These are phyloP conservation scores for Leccinum truebloodii DNA, from an alignment of 768 basidiomycete genomes.

Conservation along the genomic window DNA sequence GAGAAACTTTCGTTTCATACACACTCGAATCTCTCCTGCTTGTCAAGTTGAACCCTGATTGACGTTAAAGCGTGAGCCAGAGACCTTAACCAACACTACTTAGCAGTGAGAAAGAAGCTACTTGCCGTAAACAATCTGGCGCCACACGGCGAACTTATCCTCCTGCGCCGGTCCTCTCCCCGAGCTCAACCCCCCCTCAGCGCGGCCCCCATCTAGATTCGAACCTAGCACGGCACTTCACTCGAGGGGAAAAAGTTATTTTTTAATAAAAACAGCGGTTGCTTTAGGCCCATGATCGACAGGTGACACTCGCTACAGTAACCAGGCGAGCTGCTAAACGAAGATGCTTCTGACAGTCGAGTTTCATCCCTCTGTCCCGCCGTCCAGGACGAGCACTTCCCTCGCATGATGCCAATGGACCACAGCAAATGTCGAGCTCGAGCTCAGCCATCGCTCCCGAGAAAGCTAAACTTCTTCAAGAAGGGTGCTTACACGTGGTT, in stretches of 20 bases:
- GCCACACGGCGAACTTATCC: slow-evolving; percentile 24
- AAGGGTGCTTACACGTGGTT: slow-evolving; percentile 7
- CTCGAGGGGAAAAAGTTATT: background rate
- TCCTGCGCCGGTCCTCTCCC: background rate
- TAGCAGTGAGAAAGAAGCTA: slow-evolving; percentile 10
- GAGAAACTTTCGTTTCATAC: background rate
- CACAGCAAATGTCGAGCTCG: background rate
- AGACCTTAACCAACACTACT: background rate
- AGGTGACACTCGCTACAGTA: slow-evolving; percentile 1
- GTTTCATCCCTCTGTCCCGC: slow-evolving; percentile 5
- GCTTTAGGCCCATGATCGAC: slow-evolving; percentile 12
- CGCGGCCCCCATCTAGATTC: background rate
- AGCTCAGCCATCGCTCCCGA: background rate
- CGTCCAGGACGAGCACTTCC: slow-evolving; percentile 6
- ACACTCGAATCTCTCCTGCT: background rate
- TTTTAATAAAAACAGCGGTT: background rate
- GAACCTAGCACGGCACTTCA: background rate
- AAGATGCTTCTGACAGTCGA: slow-evolving; percentile 2
- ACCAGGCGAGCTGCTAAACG: slow-evolving; percentile 4
- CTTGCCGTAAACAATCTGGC: slow-evolving; percentile 14
- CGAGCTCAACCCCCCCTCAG: background rate
- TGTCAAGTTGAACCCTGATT: slow-evolving; percentile 8
- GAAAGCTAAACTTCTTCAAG: background rate
- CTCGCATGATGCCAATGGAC: background rate
- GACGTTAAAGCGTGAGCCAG: slow-evolving; percentile 21